Base-by-base conservation (phyloP, 2,329 filamentous ascomycete genomes). In the Botrytis aclada region DNA sequence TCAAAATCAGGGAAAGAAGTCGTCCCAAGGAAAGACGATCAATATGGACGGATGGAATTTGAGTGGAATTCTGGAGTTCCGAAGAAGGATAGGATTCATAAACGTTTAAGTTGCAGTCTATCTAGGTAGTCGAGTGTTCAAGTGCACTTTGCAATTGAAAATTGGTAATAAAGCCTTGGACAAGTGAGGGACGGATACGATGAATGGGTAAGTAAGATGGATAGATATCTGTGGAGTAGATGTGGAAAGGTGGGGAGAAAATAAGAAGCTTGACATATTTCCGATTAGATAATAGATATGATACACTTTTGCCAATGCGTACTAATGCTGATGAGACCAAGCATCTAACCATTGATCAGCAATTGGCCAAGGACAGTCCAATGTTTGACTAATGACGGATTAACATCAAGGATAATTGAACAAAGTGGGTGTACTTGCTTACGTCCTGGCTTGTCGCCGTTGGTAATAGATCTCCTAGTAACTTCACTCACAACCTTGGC, bases 331-430 rank as follows among this genome's bases (percentile, higher is more conserved):
- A 56, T 69, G 56, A 56, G 63, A 47, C 37, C 60, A 39, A 39
- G 9, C 22, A 37, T 62, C 34, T 32, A 62, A 18, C 37, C 25
- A 39, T 34, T 16, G 60, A 62, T 18, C 37, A 54, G 18, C 34
- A 34, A 37, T 62, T n/a, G 60, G 4, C 60, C 60, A 62, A 62
- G 39, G 7, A 62, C 14, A n/a, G 60, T 18, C 12, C 37, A 25
- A n/a, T 2, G 12, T 18, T 62, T n/a, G 34, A 62, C 60, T 62
- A 62, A 62, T 39, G 60, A 39, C 34, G 60, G 60, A 62, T 62
- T 39, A 62, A 62, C 60, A 62, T 39, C 60, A 62, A 62, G 60
- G 60, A 62, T 62, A n/a, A 39, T 61, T 18, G n/a, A 39, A 8
- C 58, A 61, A 22, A 25, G 58, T 61, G 34, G 34, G 22, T 39